Base-by-base conservation (phyloP, 495 filamentous ascomycete species). In the Podospora pseudopauciseta region DNA sequence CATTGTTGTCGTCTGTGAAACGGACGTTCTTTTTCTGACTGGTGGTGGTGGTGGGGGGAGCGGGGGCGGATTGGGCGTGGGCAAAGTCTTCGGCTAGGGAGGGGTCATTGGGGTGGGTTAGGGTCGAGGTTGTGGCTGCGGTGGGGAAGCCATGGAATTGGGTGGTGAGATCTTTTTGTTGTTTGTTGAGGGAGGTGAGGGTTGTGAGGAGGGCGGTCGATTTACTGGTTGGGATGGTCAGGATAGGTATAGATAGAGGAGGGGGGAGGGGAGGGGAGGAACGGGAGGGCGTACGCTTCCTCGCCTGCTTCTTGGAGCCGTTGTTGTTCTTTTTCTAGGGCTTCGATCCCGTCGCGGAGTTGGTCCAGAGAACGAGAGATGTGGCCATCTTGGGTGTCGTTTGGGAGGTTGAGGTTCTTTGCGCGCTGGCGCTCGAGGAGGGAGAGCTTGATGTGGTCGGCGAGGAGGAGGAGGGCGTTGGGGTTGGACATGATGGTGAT, bases 401-500 rank as follows among this genome's bases (percentile, higher is more conserved):
- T 89, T 13, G 74, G 67, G 34, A 97, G 88, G 66, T 92, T 89
- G n/a, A 97, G 85, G 1, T 89, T 90, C 66, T 91, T 88, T n/a
- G 93, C 93, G 57, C 94, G 90, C 80, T 97, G 91, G 61, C 94
- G 89, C 77, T 98, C 95, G 28, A 97, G 85, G 32, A 93, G 82
- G 39, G 89, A 91, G 61, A 92, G 84, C 73, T 92, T 90, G 82
- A 93, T 87, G 77, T 93, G 89, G 78, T 93, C 90, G 70, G 90
- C 88, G 39, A 93, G 83, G 53, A 93, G 86, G 70, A 87, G 87
- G 39, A 92, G 89, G 67, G 91, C 90, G 71, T 86, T 85, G 49
- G 85, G 78, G 71, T 82, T 86, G 66, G 83, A 80, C 85, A 86
- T 86, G 71, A 73, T 70, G 64, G 15, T 11, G 39, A 11, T 49